Evolutionary conservation across 2,329 filamentous ascomycete species (phyloP), one percentile per base, ranked within the genome.

Genomic region (Claviceps spartinae): DNA sequence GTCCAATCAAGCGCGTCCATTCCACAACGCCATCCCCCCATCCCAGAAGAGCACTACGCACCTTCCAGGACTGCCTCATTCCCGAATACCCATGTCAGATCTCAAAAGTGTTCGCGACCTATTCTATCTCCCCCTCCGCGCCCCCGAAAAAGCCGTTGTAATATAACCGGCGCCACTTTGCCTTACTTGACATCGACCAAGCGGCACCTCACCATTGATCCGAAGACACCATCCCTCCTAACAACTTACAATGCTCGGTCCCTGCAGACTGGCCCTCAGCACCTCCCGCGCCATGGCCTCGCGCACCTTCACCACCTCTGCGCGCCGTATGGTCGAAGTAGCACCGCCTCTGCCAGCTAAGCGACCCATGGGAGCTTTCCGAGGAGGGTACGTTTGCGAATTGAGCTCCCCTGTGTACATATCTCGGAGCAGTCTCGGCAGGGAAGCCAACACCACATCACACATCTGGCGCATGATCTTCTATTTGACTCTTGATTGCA

Each of bases 351-450:
- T 81, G 54, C 76, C 76, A n/a, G 71, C 74, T 51, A 72, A 75
- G 61, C 78, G 74, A 67, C 78, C 78, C 46, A 69, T 81, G 54
- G 78, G 78, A 58, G 78, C 78, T 54, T 79, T 82, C 65, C 76
- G 78, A 48, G 77, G 77, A 69, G 78, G 78, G 78, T 81, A 61
- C 65, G 77, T 71, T 44, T 20, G 4, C 20, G 20, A 20, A 20
- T 13, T 42, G 26, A 30, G 26, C 26, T 30, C 26, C 26, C 8
- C 26, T 30, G 8, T 30, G 26, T 30, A 30, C 26, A 30, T 30
- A 30, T 30, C 8, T 9, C 26, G 26, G 4, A 8, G 8, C 26
- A 30, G 26, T 30, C 26, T 30, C 26, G 26, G 8, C 26, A 30
- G 26, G 26, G 26, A 30, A 30, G 26, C 26, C 26, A 30, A 30